Base-by-base conservation (phyloP, 768 basidiomycete species). In the Calocybe indica region DNA sequence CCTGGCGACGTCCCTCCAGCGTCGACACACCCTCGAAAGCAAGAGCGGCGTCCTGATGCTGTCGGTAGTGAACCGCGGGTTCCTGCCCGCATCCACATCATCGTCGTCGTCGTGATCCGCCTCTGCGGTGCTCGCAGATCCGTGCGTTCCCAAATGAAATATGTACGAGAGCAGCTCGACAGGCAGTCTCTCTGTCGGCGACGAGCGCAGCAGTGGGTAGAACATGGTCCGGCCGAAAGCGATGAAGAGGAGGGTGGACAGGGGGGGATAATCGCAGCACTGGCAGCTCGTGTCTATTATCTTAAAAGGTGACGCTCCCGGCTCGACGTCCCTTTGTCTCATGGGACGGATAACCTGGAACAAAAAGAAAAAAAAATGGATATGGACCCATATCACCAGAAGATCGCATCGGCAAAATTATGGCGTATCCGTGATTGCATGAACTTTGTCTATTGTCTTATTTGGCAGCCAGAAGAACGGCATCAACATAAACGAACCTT, bases 131-230 rank as follows among this genome's bases (percentile, higher is more conserved):
- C 22, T 22, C 11, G 35, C 5, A 5, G 42, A 34, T 13, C 62
- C 55, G 47, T 74, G 71, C 1, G 69, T 67, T n/a, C 66, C 72
- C 41, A 82, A 65, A 10, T 62, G 52, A 55, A 84, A 81, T 49
- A 84, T 75, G 44, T 76, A 70, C 0, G 80, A 73, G 29, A 83
- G 67, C 5, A 82, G 68, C 61, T 83, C 80, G 32, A 74, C 70
- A 6, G 82, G 81, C 22, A 83, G 72, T 15, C 51, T 60, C 53
- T 65, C 55, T 45, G 79, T 70, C 3, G 71, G 66, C 32, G 54
- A 47, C 36, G 22, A 7, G 12, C 3, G 15, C 32, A 1, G 37
- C 22, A 10, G 42, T 15, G 13, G 45, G 45, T 45, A 31, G 45
- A 38, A 14, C 51, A 55, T 55, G 30, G n/a, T 47, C 22, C 45